A percentile compares a stretch with the other conserved stretches of the same genome.
Conservation (phyloP, 1,139 yeast species). For the Taiozyma sp. region DNA sequence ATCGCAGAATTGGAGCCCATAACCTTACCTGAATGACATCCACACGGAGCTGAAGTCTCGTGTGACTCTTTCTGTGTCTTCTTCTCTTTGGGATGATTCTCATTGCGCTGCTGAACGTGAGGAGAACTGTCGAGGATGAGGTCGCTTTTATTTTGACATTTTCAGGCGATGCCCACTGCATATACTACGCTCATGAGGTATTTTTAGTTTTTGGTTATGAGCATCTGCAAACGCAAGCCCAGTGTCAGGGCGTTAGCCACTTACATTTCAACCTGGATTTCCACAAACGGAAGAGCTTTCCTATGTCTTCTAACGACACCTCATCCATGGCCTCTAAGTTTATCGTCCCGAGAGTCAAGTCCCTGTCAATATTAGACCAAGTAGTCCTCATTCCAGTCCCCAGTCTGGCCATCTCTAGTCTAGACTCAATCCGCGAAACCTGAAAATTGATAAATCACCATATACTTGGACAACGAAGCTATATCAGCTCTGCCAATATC, state of each 20-base stretch:
- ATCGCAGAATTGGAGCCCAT: neutral
- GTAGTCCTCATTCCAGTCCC: neutral
- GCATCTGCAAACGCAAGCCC: too few relatives aligned
- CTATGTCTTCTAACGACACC: too few relatives aligned
- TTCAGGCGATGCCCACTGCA: neutral
- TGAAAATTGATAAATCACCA: neutral
- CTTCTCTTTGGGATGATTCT: conserved; percentile 10
- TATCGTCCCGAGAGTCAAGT: neutral
- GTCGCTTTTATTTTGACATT: conserved; percentile 3
- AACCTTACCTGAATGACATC: conserved; percentile 16
- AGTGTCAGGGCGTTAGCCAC: too few relatives aligned
- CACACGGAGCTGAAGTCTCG: conserved; percentile 12
- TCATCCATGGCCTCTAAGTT: too few relatives aligned
- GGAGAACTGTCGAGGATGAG: conserved; percentile 1
- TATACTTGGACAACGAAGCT: neutral
- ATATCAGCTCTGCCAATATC: conserved; percentile 4
- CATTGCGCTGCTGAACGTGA: conserved; percentile 3
- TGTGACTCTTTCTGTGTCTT: conserved; percentile 5
- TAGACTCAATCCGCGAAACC: neutral
- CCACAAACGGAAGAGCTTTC: too few relatives aligned
- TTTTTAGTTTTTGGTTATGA: too few relatives aligned
- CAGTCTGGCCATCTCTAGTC: neutral
- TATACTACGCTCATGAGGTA: too few relatives aligned
- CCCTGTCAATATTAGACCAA: neutral
- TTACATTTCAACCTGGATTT: too few relatives aligned